These are phyloP conservation scores for Pyrenophora graminea DNA, from an alignment of 2,329 filamentous ascomycete species.

Conservation along the genomic window DNA sequence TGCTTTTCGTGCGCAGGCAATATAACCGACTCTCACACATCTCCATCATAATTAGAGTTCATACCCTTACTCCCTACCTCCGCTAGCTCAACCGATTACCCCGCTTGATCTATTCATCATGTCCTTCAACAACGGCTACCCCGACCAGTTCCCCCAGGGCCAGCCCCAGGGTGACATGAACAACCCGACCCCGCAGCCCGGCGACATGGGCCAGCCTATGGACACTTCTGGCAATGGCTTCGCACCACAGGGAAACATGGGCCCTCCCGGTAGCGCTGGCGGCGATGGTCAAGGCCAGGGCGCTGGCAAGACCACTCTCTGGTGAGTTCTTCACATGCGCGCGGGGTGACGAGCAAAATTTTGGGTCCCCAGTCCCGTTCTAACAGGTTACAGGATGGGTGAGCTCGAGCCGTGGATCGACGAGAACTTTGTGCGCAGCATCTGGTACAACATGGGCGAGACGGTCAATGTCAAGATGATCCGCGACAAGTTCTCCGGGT, in stretches of 20 bases:
- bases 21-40: conserved; percentile 27
- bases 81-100: conserved; percentile 20
- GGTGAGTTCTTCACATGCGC: conserved; percentile 45
- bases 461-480: conserved; percentile 99
- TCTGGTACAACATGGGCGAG: conserved; percentile 92
- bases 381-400: conserved; percentile 76
- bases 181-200: conserved; percentile 53
- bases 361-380: conserved; percentile 8
- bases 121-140: conserved; percentile 69
- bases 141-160: conserved; percentile 59
- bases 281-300: conserved; percentile 46
- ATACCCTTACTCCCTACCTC: conserved; percentile 26
- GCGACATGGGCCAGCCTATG: conserved; percentile 60
- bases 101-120: conserved; percentile 51
- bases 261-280: conserved; percentile 45
- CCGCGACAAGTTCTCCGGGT: conserved; percentile 98
- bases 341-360: background rate
- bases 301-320: conserved; percentile 58
- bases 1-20: conserved; percentile 26
- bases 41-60: conserved; percentile 39
- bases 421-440: conserved; percentile 95
- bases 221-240: conserved; percentile 58
- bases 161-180: conserved; percentile 58
- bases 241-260: conserved; percentile 54
- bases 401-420: conserved; percentile 99